phyloP scores from a whole-genome alignment of 352 stramenopile genomes.

The Phytophthora fragariaefolia region DNA sequence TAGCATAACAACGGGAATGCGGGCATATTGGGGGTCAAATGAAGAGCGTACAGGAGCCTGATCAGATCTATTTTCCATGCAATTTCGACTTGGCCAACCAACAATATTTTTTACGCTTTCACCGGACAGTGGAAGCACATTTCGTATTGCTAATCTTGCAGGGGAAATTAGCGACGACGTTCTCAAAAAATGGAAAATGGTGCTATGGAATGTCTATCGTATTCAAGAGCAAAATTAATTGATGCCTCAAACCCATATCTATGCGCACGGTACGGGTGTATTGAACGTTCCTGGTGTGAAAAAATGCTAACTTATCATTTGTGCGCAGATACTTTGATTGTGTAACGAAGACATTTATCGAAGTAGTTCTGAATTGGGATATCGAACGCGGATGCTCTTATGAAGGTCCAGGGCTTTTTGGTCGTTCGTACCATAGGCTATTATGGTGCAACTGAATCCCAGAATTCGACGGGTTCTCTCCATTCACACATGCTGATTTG shows the following conservation, averaged over 20 bases:
- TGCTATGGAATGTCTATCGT: too few relatives aligned
- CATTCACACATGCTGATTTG: background rate
- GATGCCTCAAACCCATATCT: too few relatives aligned
- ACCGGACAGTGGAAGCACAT: background rate
- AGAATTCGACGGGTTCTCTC: background rate
- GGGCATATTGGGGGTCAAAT: conserved; percentile 13
- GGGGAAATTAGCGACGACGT: too few relatives aligned
- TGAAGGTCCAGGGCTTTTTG: background rate
- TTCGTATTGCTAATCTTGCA: too few relatives aligned
- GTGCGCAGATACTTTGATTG: too few relatives aligned
- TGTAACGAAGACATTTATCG: too few relatives aligned
- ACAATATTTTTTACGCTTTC: conserved; percentile 2
- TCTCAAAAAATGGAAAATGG: background rate
- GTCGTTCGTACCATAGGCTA: background rate
- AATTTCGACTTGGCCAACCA: conserved; percentile 11
- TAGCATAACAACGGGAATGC: conserved; percentile 8
- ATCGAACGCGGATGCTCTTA: background rate
- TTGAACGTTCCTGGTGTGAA: too few relatives aligned
- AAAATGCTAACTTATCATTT: too few relatives aligned
- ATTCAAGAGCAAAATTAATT: too few relatives aligned
- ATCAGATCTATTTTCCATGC: conserved; percentile 15
- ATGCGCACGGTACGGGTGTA: too few relatives aligned
- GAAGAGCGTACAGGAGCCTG: conserved; percentile 3
- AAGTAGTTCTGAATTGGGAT: too few relatives aligned
- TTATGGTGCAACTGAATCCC: background rate